Percentiles rank a stretch among this genome's conserved stretches.
These are phyloP conservation scores for Trametes hirsuta DNA, from an alignment of 1,284 basidiomycete species.

Conservation along the genomic window DNA sequence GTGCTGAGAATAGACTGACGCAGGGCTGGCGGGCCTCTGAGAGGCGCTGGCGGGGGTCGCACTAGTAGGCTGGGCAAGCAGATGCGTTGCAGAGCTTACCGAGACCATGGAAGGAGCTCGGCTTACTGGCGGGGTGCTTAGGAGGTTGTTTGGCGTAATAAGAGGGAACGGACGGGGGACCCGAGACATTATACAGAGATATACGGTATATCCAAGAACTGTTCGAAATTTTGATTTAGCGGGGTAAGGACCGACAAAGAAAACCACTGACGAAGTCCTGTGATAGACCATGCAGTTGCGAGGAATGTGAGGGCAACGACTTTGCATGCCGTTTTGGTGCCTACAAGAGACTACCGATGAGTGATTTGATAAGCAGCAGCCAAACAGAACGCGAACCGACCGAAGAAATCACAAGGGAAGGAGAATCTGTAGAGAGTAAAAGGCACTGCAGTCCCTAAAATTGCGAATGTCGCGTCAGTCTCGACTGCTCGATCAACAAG, in stretches of 20 bases:
- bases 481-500: neutral
- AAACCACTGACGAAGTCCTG: slow-evolving; percentile 36
- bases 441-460: slow-evolving; percentile 31
- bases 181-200: slow-evolving; percentile 35
- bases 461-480: neutral
- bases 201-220: slow-evolving; percentile 39
- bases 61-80: slow-evolving; percentile 21
- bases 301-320: slow-evolving; percentile 38
- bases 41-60: neutral
- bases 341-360: slow-evolving; percentile 26
- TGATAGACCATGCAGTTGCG: slow-evolving; percentile 42
- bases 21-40: slow-evolving; percentile 10
- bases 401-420: slow-evolving; percentile 46
- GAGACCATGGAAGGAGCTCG: slow-evolving; percentile 23
- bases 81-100: slow-evolving; percentile 22
- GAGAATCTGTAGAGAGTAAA: slow-evolving; percentile 39
- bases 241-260: neutral
- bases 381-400: slow-evolving; percentile 31
- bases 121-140: slow-evolving; percentile 9
- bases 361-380: neutral
- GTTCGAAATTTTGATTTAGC: neutral
- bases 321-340: slow-evolving; percentile 38
- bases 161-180: slow-evolving; percentile 31
- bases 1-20: slow-evolving; percentile 14
- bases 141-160: slow-evolving; percentile 27